Percentiles rank a stretch among this genome's conserved stretches.
These are phyloP conservation scores for Nicotiana sylvestris DNA, from an alignment of 257 asterid species.

Conservation along the genomic window DNA sequence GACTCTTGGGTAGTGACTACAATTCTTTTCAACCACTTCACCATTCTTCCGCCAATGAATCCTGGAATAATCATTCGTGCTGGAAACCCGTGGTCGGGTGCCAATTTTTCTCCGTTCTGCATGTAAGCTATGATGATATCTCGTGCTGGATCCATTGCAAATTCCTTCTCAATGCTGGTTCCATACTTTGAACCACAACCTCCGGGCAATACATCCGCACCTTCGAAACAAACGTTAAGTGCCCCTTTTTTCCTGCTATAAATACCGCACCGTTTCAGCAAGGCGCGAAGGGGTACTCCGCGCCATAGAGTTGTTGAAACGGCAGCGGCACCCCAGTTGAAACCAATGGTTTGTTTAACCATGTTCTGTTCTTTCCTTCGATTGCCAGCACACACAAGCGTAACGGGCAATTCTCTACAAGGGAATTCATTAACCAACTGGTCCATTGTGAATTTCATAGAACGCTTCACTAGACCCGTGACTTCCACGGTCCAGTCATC, in stretches of 20 bases:
- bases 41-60: slow-evolving; percentile 92
- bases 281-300: slow-evolving; percentile 68
- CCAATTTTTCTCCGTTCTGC: slow-evolving; percentile 74
- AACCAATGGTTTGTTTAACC: slow-evolving; percentile 78
- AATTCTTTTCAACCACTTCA: slow-evolving; percentile 80
- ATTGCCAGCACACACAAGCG: slow-evolving; percentile 90
- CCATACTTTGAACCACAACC: slow-evolving; percentile 93
- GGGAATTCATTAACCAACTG: slow-evolving; percentile 58
- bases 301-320: slow-evolving; percentile 81
- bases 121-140: slow-evolving; percentile 78
- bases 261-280: slow-evolving; percentile 65
- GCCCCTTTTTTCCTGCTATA: slow-evolving; percentile 48
- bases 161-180: slow-evolving; percentile 53
- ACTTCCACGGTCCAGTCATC: slow-evolving; percentile 77
- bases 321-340: slow-evolving; percentile 93
- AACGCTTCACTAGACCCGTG: slow-evolving; percentile 61
- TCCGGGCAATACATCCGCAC: slow-evolving; percentile 85
- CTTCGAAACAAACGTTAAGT: slow-evolving; percentile 71
- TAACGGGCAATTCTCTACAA: slow-evolving; percentile 49
- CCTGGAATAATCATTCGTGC: slow-evolving; percentile 84
- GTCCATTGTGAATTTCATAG: slow-evolving; percentile 59
- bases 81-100: slow-evolving; percentile 91
- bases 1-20: slow-evolving; percentile 67
- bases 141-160: slow-evolving; percentile 75
- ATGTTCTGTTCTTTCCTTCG: slow-evolving; percentile 89